phyloP scores from a whole-genome alignment of 2,329 filamentous ascomycete genomes.

The Knufia petricola region DNA sequence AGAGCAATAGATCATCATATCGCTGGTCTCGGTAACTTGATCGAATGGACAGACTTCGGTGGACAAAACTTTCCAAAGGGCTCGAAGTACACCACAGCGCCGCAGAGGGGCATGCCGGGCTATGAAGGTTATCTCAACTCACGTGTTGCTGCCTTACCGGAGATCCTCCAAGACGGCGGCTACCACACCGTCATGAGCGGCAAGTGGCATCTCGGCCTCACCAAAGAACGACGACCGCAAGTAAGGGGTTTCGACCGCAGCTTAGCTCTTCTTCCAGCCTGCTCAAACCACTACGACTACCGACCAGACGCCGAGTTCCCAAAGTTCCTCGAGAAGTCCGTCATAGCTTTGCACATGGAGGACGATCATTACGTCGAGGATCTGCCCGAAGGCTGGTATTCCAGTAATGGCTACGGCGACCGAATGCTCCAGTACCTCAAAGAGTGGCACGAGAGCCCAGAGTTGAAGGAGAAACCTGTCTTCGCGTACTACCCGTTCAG shows the following conservation, averaged over 20 bases:
- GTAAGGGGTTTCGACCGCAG: constrained; percentile 50
- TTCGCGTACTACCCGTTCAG: constrained; percentile 42
- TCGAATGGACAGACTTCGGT: constrained; percentile 45
- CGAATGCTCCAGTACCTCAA: constrained; percentile 44
- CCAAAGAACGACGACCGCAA: constrained; percentile 46
- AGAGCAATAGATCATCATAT: constrained; percentile 25
- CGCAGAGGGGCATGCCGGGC: constrained; percentile 49
- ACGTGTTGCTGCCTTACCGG: constrained; percentile 48
- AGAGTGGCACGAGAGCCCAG: constrained; percentile 36
- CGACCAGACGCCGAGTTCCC: constrained; percentile 35
- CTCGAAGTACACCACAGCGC: constrained; percentile 42
- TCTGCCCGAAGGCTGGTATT: constrained; percentile 45
- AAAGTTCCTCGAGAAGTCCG: constrained; percentile 33
- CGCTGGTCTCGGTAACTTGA: constrained; percentile 47
- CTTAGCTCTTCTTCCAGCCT: constrained; percentile 52
- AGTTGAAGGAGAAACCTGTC: constrained; percentile 35
- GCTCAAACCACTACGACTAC: constrained; percentile 49
- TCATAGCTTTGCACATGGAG: constrained; percentile 38
- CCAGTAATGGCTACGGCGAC: constrained; percentile 44
- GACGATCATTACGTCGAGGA: constrained; percentile 37
- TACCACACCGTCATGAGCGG: constrained; percentile 54
- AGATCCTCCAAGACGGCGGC: constrained; percentile 48
- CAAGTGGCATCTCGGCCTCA: constrained; percentile 56
- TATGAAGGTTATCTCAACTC: constrained; percentile 57
- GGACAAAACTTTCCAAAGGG: constrained; percentile 45